phyloP scores from a whole-genome alignment of 352 stramenopile species.

The Blastocystis sp. region DNA sequence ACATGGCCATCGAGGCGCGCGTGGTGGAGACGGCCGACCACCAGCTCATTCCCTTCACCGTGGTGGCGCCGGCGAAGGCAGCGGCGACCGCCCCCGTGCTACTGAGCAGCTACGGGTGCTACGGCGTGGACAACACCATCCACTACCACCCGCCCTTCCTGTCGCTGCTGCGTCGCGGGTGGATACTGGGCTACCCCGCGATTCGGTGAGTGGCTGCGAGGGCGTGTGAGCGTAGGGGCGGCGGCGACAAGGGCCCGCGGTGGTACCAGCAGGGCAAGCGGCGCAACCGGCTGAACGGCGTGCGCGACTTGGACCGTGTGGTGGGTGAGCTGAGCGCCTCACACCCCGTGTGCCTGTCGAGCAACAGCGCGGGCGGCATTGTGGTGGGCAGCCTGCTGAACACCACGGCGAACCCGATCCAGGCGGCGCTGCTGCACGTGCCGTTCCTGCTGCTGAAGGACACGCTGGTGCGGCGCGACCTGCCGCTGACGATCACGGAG shows the following conservation, averaged over 20 bases:
- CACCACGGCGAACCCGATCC: not conserved
- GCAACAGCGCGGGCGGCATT: slow-evolving; percentile 60
- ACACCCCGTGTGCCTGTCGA: slow-evolving; percentile 39
- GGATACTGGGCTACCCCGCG: slow-evolving; percentile 33
- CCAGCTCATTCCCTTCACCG: slow-evolving; percentile 16
- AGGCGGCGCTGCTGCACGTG: slow-evolving; percentile 36
- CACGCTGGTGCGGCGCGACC: slow-evolving; percentile 31
- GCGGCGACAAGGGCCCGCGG: slow-evolving; percentile 41
- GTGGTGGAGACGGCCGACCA: not conserved
- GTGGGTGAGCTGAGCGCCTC: not conserved
- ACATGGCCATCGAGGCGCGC: not conserved
- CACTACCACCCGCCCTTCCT: slow-evolving; percentile 22
- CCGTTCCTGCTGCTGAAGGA: slow-evolving; percentile 58
- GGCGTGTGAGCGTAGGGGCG: slow-evolving; percentile 23
- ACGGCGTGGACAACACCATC: slow-evolving; percentile 53
- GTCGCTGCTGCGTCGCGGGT: slow-evolving; percentile 33
- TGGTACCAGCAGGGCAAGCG: slow-evolving; percentile 52
- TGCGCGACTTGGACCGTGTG: slow-evolving; percentile 46
- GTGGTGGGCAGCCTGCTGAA: slow-evolving; percentile 33
- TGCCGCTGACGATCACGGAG: slow-evolving; percentile 62
- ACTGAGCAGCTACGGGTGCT: slow-evolving; percentile 55
- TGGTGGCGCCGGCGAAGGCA: not conserved
- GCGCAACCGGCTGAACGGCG: slow-evolving; percentile 3
- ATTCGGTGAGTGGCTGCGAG: not conserved
- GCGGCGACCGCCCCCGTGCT: not conserved